Percentiles rank a stretch among this genome's conserved stretches.
These are phyloP conservation scores for Periconia digitata DNA, from an alignment of 2,329 filamentous ascomycete species.

Conservation along the genomic window DNA sequence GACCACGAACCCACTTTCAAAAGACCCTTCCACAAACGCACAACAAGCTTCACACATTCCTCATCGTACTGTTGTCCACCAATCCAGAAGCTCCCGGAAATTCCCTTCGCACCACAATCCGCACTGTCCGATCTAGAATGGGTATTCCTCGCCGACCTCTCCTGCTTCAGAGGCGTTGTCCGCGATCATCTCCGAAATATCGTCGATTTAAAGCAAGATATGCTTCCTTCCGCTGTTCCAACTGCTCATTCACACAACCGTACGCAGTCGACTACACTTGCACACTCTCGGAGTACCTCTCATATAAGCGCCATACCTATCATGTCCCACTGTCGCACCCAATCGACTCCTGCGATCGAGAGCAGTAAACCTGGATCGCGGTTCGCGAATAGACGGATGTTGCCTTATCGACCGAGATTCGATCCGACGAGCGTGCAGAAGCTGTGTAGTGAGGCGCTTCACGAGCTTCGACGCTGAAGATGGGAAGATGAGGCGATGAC, in stretches of 20 bases:
- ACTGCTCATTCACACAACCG: constrained; percentile 17
- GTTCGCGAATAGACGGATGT: constrained; percentile 15
- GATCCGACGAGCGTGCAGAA: constrained; percentile 27
- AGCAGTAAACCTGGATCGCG: constrained; percentile 17
- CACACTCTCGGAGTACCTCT: constrained; percentile 9
- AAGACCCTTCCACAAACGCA: neutral
- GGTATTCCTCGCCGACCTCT: constrained; percentile 27
- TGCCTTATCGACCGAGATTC: constrained; percentile 30
- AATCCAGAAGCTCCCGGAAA: constrained; percentile 5
- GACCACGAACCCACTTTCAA: constrained; percentile 1
- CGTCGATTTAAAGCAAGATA: constrained; percentile 20
- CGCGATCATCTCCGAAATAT: constrained; percentile 30
- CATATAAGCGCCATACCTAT: constrained; percentile 15
- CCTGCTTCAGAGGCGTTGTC: constrained; percentile 30
- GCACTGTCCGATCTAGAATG: constrained; percentile 13
- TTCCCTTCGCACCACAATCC: constrained; percentile 8
- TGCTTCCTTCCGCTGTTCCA: constrained; percentile 10
- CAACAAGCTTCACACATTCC: neutral
- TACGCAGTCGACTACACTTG: too few relatives aligned
- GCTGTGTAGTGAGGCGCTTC: constrained; percentile 32
- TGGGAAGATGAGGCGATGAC: too few relatives aligned
- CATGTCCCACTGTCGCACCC: neutral
- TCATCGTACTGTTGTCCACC: constrained; percentile 4
- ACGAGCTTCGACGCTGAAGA: constrained; percentile 24
- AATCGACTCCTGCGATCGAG: constrained; percentile 5